phyloP scores from a whole-genome alignment of 495 filamentous ascomycete species.

The Neurospora sp. region DNA sequence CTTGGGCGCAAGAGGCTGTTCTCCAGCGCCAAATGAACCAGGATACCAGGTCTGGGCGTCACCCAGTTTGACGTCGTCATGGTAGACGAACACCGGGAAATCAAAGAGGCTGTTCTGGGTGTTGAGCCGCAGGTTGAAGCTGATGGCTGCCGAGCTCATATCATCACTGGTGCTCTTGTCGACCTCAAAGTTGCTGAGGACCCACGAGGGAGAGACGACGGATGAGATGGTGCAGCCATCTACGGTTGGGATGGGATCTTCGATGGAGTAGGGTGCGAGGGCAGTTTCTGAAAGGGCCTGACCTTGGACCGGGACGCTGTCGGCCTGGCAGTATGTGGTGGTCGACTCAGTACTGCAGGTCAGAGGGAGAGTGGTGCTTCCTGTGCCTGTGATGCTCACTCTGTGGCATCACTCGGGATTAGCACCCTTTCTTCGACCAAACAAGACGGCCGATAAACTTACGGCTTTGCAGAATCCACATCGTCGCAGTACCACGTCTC shows the following conservation, averaged over 20 bases:
- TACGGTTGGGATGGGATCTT: constrained; percentile 12
- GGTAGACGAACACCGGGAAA: constrained; percentile 6
- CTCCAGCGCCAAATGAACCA: constrained; percentile 11
- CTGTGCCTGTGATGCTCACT: constrained; percentile 9
- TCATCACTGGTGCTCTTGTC: constrained; percentile 1
- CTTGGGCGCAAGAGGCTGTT: constrained; percentile 10
- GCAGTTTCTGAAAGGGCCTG: constrained; percentile 1
- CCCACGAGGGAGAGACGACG: constrained; percentile 15
- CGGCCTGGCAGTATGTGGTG: neutral
- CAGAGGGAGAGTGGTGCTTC: constrained; percentile 1
- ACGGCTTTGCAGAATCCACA: constrained; percentile 19
- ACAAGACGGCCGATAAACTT: neutral
- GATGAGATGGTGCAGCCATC: constrained; percentile 23
- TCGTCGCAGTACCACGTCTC: constrained; percentile 26
- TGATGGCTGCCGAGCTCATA: constrained; percentile 3
- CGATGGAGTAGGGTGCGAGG: constrained; percentile 17
- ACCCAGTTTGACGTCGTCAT: constrained; percentile 2
- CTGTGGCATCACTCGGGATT: neutral
- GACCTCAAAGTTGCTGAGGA: constrained; percentile 14
- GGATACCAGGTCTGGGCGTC: constrained; percentile 11
- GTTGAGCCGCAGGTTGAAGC: constrained; percentile 19
- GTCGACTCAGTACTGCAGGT: neutral
- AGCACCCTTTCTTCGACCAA: neutral
- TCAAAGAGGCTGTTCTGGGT: constrained; percentile 10
- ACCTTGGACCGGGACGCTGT: constrained; percentile 5